phyloP scores from a whole-genome alignment of 2,329 filamentous ascomycete genomes.

The Graphiopsis chlorocephala region DNA sequence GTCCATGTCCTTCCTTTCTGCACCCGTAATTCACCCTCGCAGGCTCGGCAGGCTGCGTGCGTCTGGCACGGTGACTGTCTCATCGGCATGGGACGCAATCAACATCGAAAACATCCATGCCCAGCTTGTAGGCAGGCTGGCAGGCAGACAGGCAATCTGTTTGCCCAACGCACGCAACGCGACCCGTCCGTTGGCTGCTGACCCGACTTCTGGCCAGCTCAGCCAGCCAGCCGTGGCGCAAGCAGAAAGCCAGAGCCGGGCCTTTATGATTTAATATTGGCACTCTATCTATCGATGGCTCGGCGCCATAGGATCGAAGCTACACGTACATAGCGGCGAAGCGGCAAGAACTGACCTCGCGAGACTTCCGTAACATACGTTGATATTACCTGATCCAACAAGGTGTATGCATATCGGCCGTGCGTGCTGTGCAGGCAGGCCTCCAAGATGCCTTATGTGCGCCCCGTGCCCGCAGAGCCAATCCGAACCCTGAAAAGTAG shows the following conservation, averaged over 20 bases:
- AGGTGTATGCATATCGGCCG: slow-evolving; percentile 12
- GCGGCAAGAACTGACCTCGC: not conserved
- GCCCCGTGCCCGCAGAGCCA: slow-evolving; percentile 2
- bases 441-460: slow-evolving; percentile 9
- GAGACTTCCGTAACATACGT: not conserved
- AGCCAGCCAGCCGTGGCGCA: not conserved
- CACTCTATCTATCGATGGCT: slow-evolving; percentile 11
- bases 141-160: not conserved
- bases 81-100: slow-evolving; percentile 16
- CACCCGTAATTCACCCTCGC: not conserved
- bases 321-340: slow-evolving; percentile 8
- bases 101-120: slow-evolving; percentile 8
- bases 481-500: slow-evolving; percentile 2
- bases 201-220: slow-evolving; percentile 1
- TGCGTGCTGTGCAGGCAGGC: slow-evolving; percentile 4
- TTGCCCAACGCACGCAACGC: slow-evolving; percentile 9
- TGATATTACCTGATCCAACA: slow-evolving; percentile 9
- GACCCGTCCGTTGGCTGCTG: slow-evolving; percentile 8
- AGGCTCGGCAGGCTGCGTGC: slow-evolving; percentile 6
- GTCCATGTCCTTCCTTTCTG: not conserved
- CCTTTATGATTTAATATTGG: slow-evolving; percentile 6
- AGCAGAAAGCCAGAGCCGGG: slow-evolving; percentile 2
- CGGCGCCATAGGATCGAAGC: slow-evolving; percentile 1
- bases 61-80: slow-evolving; percentile 14
- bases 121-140: not conserved